Conservation (phyloP, 2,329 filamentous ascomycete genomes). For the Tolypocladium ophioglossoides region DNA sequence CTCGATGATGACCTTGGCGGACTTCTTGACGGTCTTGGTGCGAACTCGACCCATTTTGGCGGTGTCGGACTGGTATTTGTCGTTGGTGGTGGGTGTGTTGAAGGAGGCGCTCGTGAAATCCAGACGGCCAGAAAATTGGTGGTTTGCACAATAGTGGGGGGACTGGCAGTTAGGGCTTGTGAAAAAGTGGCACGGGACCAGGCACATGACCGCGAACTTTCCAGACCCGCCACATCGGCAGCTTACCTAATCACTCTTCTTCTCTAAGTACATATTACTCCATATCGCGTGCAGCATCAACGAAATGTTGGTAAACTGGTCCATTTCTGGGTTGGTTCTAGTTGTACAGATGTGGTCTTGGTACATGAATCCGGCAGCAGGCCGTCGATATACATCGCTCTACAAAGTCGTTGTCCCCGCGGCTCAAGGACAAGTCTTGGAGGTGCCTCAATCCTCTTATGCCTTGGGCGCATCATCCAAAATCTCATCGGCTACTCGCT, state of each 20-base stretch:
- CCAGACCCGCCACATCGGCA: neutral
- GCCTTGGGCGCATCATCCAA: constrained; percentile 4
- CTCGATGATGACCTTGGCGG: constrained; percentile 99
- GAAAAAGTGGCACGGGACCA: constrained; percentile 7
- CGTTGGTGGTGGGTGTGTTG: constrained; percentile 22
- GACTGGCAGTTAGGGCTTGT: constrained; percentile 18
- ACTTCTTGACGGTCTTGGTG: constrained; percentile 62
- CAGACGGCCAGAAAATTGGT: constrained; percentile 15
- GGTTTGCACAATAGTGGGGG: constrained; percentile 13
- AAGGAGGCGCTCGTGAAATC: constrained; percentile 16
- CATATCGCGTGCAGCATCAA: neutral
- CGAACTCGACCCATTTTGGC: constrained; percentile 61
- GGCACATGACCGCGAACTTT: constrained; percentile 14
- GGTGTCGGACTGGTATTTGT: constrained; percentile 32
- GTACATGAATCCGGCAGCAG: constrained; percentile 2
- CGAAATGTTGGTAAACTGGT: neutral
- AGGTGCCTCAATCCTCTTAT: neutral
- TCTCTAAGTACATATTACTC: no score
- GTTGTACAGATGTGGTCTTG: constrained; percentile 6
- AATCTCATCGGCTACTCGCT: constrained; percentile 17
- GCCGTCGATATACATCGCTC: constrained; percentile 2
- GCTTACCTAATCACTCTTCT: neutral
- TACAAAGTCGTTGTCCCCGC: neutral
- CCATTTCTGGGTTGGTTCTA: constrained; percentile 2
- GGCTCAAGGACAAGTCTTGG: neutral